Evolutionary conservation across 306 rosid species (phyloP).

Genomic region (Quercus gilva): DNA sequence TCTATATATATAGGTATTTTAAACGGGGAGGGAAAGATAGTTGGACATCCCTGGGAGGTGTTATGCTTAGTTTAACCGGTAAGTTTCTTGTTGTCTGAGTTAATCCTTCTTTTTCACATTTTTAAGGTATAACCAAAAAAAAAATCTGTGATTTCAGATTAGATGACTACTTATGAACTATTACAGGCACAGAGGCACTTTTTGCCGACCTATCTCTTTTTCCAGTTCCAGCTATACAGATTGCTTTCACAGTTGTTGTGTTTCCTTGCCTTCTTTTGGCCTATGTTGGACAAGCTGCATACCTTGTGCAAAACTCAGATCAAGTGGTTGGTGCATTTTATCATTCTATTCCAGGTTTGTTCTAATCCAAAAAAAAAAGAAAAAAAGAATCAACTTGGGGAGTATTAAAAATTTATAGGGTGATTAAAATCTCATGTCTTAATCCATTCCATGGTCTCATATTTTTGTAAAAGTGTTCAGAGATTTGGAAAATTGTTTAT

Average conservation of each 20-base stretch:
- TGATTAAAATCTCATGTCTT: too few species aligned
- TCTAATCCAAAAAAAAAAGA: background rate
- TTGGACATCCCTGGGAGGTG: slow-evolving; percentile 96
- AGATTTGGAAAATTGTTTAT: too few species aligned
- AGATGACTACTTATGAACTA: slow-evolving; percentile 24
- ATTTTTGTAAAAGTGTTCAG: too few species aligned
- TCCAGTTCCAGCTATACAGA: slow-evolving; percentile 92
- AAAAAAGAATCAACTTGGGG: too few species aligned
- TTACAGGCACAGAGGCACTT: slow-evolving; percentile 96
- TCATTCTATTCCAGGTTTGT: slow-evolving; percentile 89
- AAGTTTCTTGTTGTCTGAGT: slow-evolving; percentile 7
- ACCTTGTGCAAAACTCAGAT: slow-evolving; percentile 56
- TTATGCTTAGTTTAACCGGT: slow-evolving; percentile 98
- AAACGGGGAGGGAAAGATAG: slow-evolving; percentile 66
- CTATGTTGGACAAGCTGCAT: slow-evolving; percentile 97
- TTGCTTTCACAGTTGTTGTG: slow-evolving; percentile 86
- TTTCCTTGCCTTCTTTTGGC: slow-evolving; percentile 98
- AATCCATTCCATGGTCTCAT: too few species aligned
- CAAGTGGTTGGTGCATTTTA: slow-evolving; percentile 62
- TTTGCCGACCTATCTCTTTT: slow-evolving; percentile 94
- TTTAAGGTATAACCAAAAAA: background rate
- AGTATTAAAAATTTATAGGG: too few species aligned
- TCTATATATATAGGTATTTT: slow-evolving; percentile 74
- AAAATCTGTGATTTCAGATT: too few species aligned
- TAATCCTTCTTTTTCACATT: background rate